phyloP scores from a whole-genome alignment of 106 monocot species.

The Acanthochlamys bracteata region DNA sequence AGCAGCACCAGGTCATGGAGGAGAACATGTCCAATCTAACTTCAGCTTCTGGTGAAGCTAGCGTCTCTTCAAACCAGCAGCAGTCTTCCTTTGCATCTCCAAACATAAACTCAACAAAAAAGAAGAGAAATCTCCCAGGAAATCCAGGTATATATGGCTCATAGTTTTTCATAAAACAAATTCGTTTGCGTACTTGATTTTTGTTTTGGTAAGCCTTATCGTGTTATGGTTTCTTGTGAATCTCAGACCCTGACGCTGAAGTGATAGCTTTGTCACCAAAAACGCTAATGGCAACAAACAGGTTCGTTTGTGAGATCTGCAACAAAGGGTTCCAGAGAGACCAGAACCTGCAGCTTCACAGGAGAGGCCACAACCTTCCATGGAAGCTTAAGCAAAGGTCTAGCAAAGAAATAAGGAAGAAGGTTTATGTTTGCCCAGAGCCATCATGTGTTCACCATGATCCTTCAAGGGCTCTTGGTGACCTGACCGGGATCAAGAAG shows the following conservation, averaged over 20 bases:
- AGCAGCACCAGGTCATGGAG: constrained; percentile 2
- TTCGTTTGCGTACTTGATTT: neutral
- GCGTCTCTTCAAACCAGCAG: constrained; percentile 16
- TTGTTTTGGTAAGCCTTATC: neutral
- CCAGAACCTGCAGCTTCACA: constrained; percentile 55
- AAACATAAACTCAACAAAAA: constrained; percentile 18
- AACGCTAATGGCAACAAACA: constrained; percentile 49
- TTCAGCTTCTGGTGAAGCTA: constrained; percentile 18
- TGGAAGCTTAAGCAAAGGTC: constrained; percentile 51
- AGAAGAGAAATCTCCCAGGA: constrained; percentile 53
- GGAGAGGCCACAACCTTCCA: constrained; percentile 53
- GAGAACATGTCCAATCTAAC: constrained; percentile 22
- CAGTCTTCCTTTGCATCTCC: constrained; percentile 13
- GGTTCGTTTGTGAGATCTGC: constrained; percentile 57
- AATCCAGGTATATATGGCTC: constrained; percentile 36
- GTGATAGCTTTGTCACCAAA: constrained; percentile 46
- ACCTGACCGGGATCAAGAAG: constrained; percentile 64
- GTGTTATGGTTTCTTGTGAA: neutral
- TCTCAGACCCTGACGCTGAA: constrained; percentile 46
- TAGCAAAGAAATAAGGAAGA: constrained; percentile 40
- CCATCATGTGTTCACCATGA: constrained; percentile 47
- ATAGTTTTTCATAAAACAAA: neutral
- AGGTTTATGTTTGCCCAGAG: constrained; percentile 65
- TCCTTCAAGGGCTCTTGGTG: constrained; percentile 50
- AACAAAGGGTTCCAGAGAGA: constrained; percentile 47